Base-by-base conservation (phyloP, 352 stramenopile genomes). In the Globisporangium sylvaticum region DNA sequence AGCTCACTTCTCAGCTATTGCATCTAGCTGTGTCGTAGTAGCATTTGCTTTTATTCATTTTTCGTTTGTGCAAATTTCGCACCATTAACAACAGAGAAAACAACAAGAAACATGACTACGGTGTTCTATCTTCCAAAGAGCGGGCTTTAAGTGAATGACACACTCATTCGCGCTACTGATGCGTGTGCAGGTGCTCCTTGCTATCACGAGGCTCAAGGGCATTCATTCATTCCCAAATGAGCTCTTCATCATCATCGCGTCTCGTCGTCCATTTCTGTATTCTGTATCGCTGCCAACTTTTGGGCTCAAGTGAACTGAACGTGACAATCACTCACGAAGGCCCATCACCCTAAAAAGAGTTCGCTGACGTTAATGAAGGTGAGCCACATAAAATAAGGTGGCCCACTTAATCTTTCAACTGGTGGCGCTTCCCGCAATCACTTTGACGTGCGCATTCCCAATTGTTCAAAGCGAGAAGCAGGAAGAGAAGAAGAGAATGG, bases 391-490 rank as follows among this genome's bases (percentile, higher is more conserved):
- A 46, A 9, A 7, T 46, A 46, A n/a, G 14, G 39, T 46, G 39
- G 39, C 4, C 15, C 39, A 46, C 39, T 18, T n/a, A 9, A 46
- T 18, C n/a, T 20, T 46, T 46, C 15, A 46, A 46, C 39, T 1
- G 15, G 42, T 50, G 15, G 42, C 12, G 42, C 20, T 4, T 22
- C 42, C 42, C 42, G 42, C 42, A 50, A 50, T 50, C 42, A 50
- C 42, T n/a, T 7, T 46, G 14, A 46, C 39, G 22, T 22, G 42
- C 42, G 18, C 42, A 50, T 50, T 50, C 15, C 15, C 42, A 50
- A 50, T 46, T 46, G 39, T 46, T 46, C 4, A 46, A 65, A 66
- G 27, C n/a, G 25, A 44, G 32, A 44, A 65, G 59, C 25, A 58
- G 55, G 24, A 3, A 31, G 22, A 57, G 20, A 57, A 65, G 37